These are phyloP conservation scores for Aspergillus coremiiformis DNA, from an alignment of 495 filamentous ascomycete genomes.

Conservation along the genomic window DNA sequence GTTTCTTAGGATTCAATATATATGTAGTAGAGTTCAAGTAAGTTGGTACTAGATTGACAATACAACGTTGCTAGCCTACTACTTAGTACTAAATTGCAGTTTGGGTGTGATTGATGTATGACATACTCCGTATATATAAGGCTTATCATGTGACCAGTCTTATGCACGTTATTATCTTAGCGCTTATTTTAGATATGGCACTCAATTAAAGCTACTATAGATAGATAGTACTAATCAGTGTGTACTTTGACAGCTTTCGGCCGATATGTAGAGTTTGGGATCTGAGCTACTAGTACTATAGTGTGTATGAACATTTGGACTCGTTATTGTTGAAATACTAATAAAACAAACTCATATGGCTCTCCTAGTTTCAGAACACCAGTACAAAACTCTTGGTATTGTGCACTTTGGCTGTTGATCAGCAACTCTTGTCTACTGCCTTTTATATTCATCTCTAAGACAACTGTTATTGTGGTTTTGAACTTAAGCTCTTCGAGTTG, in stretches of 20 bases:
- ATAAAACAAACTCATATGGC: no score
- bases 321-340: no score
- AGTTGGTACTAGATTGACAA: no score
- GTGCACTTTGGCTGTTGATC: not conserved
- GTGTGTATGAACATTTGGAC: no score
- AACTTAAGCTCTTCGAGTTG: not conserved
- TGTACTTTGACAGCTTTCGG: not conserved
- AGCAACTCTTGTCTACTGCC: not conserved
- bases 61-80: no score
- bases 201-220: not conserved
- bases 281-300: not conserved
- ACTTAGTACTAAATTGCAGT: no score
- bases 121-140: conserved; percentile 3
- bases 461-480: not conserved
- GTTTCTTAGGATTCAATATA: not conserved
- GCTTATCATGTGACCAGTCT: conserved; percentile 1
- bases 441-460: not conserved
- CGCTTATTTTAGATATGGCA: not conserved
- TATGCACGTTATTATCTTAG: not conserved
- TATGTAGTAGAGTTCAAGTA: no score
- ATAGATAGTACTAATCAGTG: no score
- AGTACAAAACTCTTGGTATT: no score
- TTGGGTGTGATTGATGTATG: not conserved
- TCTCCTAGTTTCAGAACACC: no score
- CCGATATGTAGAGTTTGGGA: not conserved